Percentiles rank a stretch among this genome's conserved stretches.
These are phyloP conservation scores for Limnanthes douglasii DNA, from an alignment of 345 rosid species.

Conservation along the genomic window DNA sequence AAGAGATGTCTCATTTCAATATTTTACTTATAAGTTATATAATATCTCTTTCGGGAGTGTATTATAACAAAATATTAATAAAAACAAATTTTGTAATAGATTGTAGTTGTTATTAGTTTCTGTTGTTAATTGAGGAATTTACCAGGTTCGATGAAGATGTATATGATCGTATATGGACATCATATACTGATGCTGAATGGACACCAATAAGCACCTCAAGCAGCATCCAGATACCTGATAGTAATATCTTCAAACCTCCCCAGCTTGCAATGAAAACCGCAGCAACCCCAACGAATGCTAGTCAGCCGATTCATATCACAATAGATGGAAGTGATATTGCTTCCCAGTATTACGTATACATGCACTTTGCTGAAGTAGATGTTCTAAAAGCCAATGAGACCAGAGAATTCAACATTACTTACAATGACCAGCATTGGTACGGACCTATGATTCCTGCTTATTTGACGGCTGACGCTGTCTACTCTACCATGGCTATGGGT, in stretches of 20 bases:
- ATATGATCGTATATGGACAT: conserved; percentile 12
- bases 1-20: too few species aligned
- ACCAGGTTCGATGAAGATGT: not conserved
- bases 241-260: conserved; percentile 4
- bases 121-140: too few species aligned
- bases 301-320: conserved; percentile 6
- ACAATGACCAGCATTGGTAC: conserved; percentile 15
- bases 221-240: not conserved
- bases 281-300: conserved; percentile 1
- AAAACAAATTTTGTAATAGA: too few species aligned
- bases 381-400: conserved; percentile 20
- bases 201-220: conserved; percentile 7
- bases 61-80: too few species aligned
- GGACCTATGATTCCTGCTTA: conserved; percentile 22
- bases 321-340: conserved; percentile 5
- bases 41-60: too few species aligned
- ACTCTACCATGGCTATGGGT: conserved; percentile 6
- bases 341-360: conserved; percentile 9
- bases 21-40: too few species aligned
- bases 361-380: conserved; percentile 38
- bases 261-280: conserved; percentile 5
- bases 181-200: conserved; percentile 6
- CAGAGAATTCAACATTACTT: conserved; percentile 20
- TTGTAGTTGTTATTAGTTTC: too few species aligned
- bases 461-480: conserved; percentile 9